Evolutionary conservation across 1,284 basidiomycete species (phyloP).

Genomic region (Mrakiaceae sp.): DNA sequence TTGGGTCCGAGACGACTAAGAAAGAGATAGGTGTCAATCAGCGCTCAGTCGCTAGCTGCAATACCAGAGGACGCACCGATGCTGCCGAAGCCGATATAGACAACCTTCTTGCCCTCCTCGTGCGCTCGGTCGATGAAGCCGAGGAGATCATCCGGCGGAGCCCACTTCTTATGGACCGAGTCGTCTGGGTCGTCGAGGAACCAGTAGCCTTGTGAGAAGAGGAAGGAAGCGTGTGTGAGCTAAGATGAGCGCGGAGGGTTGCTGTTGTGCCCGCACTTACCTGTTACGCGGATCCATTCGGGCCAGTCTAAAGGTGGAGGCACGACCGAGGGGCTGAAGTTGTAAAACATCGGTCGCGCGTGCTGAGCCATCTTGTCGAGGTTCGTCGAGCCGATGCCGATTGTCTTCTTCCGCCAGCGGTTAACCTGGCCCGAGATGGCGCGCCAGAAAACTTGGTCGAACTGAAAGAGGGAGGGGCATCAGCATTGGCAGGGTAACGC

Average conservation of each 20-base stretch:
- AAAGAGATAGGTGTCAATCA: not conserved
- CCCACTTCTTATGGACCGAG: constrained; percentile 66
- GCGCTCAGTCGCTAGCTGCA: not conserved
- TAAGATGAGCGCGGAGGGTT: too few species aligned
- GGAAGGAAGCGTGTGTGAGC: not conserved
- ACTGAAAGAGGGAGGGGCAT: constrained; percentile 39
- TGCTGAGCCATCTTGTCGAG: constrained; percentile 90
- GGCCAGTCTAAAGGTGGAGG: constrained; percentile 93
- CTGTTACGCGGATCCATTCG: constrained; percentile 93
- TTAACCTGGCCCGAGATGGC: constrained; percentile 90
- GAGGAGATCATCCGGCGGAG: constrained; percentile 64
- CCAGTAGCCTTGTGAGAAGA: constrained; percentile 62
- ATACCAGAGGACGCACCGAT: constrained; percentile 38
- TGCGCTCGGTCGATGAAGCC: constrained; percentile 72
- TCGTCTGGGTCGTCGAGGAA: constrained; percentile 85
- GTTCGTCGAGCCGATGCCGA: constrained; percentile 69
- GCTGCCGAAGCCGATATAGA: constrained; percentile 98
- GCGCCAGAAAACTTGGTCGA: constrained; percentile 97
- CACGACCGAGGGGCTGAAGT: constrained; percentile 80
- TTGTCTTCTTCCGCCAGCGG: constrained; percentile 69
- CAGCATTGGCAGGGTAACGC: constrained; percentile 1
- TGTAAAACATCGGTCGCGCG: constrained; percentile 95
- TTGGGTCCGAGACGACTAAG: constrained; percentile 80
- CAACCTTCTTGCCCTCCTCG: constrained; percentile 67
- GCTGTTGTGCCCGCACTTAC: constrained; percentile 31